A percentile compares a stretch with the other conserved stretches of the same genome.
phyloP scores from a whole-genome alignment of 2,329 filamentous ascomycete genomes.

The Colletotrichum tropicale region DNA sequence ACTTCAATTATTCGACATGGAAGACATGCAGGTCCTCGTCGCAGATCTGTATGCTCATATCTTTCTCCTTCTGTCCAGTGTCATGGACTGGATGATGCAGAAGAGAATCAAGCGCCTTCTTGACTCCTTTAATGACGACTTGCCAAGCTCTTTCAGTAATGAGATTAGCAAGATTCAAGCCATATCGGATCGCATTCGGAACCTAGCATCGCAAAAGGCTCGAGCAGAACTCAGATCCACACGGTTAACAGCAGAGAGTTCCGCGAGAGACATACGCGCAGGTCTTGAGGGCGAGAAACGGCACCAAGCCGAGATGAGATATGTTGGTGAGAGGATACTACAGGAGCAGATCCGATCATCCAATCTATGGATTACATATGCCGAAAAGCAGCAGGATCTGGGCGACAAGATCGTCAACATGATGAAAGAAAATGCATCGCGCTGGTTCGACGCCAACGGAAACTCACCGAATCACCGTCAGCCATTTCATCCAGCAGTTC shows the following conservation, averaged over 20 bases:
- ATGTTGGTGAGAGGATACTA: too few relatives aligned
- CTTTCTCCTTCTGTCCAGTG: constrained; percentile 24
- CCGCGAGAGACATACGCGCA: background rate
- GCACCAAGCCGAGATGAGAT: background rate
- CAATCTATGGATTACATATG: too few relatives aligned
- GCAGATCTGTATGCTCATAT: constrained; percentile 27
- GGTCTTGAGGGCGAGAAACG: constrained; percentile 10
- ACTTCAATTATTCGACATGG: constrained; percentile 13
- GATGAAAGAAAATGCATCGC: too few relatives aligned
- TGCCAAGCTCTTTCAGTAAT: background rate
- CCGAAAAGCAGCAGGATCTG: too few relatives aligned
- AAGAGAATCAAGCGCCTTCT: constrained; percentile 17
- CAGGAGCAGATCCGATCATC: too few relatives aligned
- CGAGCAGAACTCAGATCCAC: constrained; percentile 18
- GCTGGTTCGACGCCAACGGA: too few relatives aligned
- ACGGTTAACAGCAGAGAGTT: background rate
- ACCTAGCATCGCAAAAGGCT: constrained; percentile 4
- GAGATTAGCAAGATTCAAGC: constrained; percentile 20
- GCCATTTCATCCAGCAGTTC: too few relatives aligned
- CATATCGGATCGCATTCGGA: background rate
- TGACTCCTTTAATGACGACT: constrained; percentile 24
- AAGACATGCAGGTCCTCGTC: constrained; percentile 10
- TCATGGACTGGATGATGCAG: constrained; percentile 27
- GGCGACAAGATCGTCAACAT: too few relatives aligned
- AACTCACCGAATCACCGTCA: too few relatives aligned